Evolutionary conservation across 2,329 filamentous ascomycete genomes (phyloP).

Genomic region (Pseudogymnoascus sp.): DNA sequence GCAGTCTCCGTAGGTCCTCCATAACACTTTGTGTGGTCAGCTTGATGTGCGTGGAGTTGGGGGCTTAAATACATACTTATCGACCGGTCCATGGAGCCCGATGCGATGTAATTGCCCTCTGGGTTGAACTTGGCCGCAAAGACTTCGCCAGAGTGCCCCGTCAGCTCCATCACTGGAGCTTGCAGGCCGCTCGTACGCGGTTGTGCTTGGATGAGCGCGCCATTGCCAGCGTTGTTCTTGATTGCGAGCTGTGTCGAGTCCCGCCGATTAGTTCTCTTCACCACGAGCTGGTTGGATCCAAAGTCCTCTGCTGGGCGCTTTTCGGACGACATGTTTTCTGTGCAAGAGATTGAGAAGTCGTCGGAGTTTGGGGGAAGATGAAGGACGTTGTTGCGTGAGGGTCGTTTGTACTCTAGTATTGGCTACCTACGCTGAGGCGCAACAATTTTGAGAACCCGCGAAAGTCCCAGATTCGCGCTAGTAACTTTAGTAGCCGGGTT

Average conservation of each 20-base stretch:
- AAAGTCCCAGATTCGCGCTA: slow-evolving; percentile 5
- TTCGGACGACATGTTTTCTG: slow-evolving; percentile 67
- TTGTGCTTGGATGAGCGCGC: slow-evolving; percentile 58
- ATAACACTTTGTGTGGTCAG: slow-evolving; percentile 61
- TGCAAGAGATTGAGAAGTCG: background rate
- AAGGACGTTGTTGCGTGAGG: background rate
- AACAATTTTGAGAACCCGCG: slow-evolving; percentile 9
- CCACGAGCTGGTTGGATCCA: slow-evolving; percentile 68
- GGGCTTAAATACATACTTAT: slow-evolving; percentile 54
- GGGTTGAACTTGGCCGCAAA: slow-evolving; percentile 88
- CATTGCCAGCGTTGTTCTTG: slow-evolving; percentile 37
- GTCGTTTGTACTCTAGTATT: background rate
- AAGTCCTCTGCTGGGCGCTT: slow-evolving; percentile 86
- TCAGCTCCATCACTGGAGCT: slow-evolving; percentile 89
- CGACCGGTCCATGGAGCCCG: slow-evolving; percentile 87
- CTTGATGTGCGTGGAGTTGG: background rate
- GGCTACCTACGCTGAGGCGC: background rate
- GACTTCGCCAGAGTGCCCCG: slow-evolving; percentile 75
- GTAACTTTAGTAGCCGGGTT: background rate
- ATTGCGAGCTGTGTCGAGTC: slow-evolving; percentile 14
- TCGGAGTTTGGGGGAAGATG: background rate
- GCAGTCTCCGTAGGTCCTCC: slow-evolving; percentile 86
- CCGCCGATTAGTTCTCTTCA: slow-evolving; percentile 78
- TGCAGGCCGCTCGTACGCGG: slow-evolving; percentile 75
- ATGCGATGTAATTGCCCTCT: slow-evolving; percentile 81